Evolutionary conservation across 2,329 filamentous ascomycete species (phyloP), one percentile per base, ranked within the genome.

Genomic region (Neofusicoccum kwambonambiense): DNA sequence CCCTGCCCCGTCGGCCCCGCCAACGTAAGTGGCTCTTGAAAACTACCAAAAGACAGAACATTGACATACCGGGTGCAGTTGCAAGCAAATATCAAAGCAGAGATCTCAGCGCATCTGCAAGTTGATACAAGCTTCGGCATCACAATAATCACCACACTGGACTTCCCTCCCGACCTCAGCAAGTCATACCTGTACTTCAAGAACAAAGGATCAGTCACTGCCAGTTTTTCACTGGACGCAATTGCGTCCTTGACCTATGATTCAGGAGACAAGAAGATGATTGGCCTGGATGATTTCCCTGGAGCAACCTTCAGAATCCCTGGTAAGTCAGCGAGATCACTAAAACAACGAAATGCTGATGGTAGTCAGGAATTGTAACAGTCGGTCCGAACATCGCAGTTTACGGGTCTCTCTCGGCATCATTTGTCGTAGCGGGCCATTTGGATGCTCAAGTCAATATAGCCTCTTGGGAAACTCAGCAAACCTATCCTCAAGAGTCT

Each of bases 81-180:
- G 62, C 64, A 71, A 66, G 71, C 69, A 13, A 15, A 65, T n/a
- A 54, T 68, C 4, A 49, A 70, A 13, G 61, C 42, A 17, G 42
- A 45, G 42, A 45, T 45, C 13, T 45, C 42, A 17, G 42, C 42
- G n/a, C 42, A 45, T 8, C 42, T 73, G 56, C 35, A 72, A 19
- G 68, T 74, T 39, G 65, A 67, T 19, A 69, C 68, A 17, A 72
- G 67, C 58, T 75, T 74, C 45, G 70, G 74, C 37, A 69, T 75
- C 22, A 74, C 72, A 19, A 22, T 49, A n/a, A 64, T 75, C 52
- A 67, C 67, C 22, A 69, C 65, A 12, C 68, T 73, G 1, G 31
- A 4, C 64, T 44, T 65, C n/a, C 65, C 66, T 57, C 64, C 73
- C 3, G 69, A 74, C 17, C 66, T 75, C n/a, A 68, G 64, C 49